These are phyloP conservation scores for Paracoccidioides lutzii DNA, from an alignment of 2,329 filamentous ascomycete genomes.

Conservation along the genomic window DNA sequence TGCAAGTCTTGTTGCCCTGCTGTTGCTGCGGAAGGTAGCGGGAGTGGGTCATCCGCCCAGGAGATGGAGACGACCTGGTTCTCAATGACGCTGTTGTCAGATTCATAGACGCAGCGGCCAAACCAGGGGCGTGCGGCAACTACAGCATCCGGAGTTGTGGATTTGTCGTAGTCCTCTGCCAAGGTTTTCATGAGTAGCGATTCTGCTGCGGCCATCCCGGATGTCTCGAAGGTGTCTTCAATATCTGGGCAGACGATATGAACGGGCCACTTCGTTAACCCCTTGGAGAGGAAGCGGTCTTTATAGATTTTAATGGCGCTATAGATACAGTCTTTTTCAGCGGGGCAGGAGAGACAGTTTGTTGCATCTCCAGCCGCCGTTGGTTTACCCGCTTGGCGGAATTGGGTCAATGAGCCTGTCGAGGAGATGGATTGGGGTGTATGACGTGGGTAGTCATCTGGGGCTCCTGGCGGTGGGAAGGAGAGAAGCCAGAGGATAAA, in stretches of 20 bases:
- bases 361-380: slow-evolving; percentile 59
- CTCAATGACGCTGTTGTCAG: slow-evolving; percentile 86
- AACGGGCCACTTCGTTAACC: slow-evolving; percentile 67
- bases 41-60: slow-evolving; percentile 61
- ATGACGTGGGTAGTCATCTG: slow-evolving; percentile 43
- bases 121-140: slow-evolving; percentile 54
- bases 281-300: slow-evolving; percentile 51
- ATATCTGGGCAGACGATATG: slow-evolving; percentile 87
- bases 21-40: slow-evolving; percentile 6
- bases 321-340: slow-evolving; percentile 65
- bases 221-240: slow-evolving; percentile 51
- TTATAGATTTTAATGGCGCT: slow-evolving; percentile 75
- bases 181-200: slow-evolving; percentile 38
- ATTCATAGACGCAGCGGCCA: slow-evolving; percentile 87
- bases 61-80: slow-evolving; percentile 80
- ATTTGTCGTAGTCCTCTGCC: slow-evolving; percentile 42
- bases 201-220: slow-evolving; percentile 38
- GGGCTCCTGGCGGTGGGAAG: slow-evolving; percentile 45
- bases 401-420: slow-evolving; percentile 63
- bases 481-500: slow-evolving; percentile 83
- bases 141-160: slow-evolving; percentile 40
- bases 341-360: slow-evolving; percentile 72
- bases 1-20: slow-evolving; percentile 8
- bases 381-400: slow-evolving; percentile 65
- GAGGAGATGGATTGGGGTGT: slow-evolving; percentile 65